Conservation (phyloP, 192 early-diverging fungal species). For the Coemansia sp. region DNA sequence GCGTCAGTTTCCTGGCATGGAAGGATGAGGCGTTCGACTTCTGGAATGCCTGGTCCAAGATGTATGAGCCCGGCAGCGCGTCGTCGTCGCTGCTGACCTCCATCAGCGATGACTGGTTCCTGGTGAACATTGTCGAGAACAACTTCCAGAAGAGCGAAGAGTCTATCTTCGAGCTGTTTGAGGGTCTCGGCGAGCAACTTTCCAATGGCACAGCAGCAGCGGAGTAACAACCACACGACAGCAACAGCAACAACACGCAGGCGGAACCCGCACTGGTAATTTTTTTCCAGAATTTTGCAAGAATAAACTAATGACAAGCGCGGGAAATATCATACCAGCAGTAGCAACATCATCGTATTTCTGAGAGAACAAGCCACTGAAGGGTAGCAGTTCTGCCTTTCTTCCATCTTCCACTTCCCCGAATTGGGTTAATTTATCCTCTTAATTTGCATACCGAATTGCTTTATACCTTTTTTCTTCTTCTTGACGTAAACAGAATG, state of each 20-base stretch:
- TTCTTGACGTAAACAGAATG: constrained; percentile 13
- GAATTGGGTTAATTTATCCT: background rate
- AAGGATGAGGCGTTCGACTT: constrained; percentile 96
- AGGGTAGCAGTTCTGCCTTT: no score
- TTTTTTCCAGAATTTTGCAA: no score
- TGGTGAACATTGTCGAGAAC: constrained; percentile 95
- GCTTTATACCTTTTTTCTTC: background rate
- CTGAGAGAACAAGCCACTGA: no score
- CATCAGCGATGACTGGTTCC: constrained; percentile 76
- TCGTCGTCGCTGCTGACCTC: constrained; percentile 61
- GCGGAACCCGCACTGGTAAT: no score
- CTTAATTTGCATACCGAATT: background rate
- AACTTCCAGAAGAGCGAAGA: constrained; percentile 62
- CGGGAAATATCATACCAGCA: no score
- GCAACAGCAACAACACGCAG: background rate
- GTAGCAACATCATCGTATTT: no score
- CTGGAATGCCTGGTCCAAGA: constrained; percentile 83
- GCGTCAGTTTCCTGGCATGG: constrained; percentile 88
- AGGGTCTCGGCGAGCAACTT: constrained; percentile 25
- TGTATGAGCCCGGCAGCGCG: constrained; percentile 64
- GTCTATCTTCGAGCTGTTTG: constrained; percentile 50
- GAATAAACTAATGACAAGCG: no score
- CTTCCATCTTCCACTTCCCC: background rate
- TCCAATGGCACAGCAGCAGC: constrained; percentile 8
- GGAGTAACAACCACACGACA: background rate